phyloP scores from a whole-genome alignment of 192 early-diverging fungal species.

The Backusella tarrabulga region DNA sequence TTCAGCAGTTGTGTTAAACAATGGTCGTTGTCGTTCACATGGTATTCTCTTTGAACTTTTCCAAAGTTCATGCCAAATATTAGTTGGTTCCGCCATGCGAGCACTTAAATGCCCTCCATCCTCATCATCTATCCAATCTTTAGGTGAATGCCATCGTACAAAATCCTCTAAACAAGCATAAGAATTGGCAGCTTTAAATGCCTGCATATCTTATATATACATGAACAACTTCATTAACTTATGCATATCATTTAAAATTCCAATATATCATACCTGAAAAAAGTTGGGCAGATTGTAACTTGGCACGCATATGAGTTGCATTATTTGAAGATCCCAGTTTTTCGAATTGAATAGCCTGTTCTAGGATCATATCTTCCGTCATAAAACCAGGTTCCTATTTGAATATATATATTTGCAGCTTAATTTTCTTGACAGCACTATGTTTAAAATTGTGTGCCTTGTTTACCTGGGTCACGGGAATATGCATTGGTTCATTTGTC shows the following conservation, averaged over 20 bases:
- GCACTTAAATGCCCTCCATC: slow-evolving; percentile 56
- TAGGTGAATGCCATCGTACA: slow-evolving; percentile 94
- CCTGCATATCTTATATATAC: slow-evolving; percentile 68
- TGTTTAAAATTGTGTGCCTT: neutral
- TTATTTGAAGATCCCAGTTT: slow-evolving; percentile 70
- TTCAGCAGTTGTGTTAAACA: slow-evolving; percentile 78
- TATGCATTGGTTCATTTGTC: slow-evolving; percentile 64
- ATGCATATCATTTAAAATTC: neutral
- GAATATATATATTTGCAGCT: neutral
- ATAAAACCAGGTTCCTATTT: slow-evolving; percentile 62
- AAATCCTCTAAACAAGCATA: slow-evolving; percentile 77
- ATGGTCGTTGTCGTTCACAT: slow-evolving; percentile 64
- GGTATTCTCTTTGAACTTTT: slow-evolving; percentile 57
- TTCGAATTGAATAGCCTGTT: slow-evolving; percentile 78
- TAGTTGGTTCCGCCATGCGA: slow-evolving; percentile 79
- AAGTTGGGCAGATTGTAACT: slow-evolving; percentile 75
- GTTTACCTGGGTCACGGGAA: slow-evolving; percentile 62
- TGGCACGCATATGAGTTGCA: slow-evolving; percentile 71
- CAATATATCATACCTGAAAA: slow-evolving; percentile 49
- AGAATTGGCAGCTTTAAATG: slow-evolving; percentile 95
- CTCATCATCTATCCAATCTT: slow-evolving; percentile 79
- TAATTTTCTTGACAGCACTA: neutral
- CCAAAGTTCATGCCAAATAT: slow-evolving; percentile 91
- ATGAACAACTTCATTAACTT: neutral
- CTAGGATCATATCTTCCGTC: slow-evolving; percentile 88